Percentiles rank a stretch among this genome's conserved stretches.
These are phyloP conservation scores for Cytospora leucostoma DNA, from an alignment of 2,329 filamentous ascomycete species.

Conservation along the genomic window DNA sequence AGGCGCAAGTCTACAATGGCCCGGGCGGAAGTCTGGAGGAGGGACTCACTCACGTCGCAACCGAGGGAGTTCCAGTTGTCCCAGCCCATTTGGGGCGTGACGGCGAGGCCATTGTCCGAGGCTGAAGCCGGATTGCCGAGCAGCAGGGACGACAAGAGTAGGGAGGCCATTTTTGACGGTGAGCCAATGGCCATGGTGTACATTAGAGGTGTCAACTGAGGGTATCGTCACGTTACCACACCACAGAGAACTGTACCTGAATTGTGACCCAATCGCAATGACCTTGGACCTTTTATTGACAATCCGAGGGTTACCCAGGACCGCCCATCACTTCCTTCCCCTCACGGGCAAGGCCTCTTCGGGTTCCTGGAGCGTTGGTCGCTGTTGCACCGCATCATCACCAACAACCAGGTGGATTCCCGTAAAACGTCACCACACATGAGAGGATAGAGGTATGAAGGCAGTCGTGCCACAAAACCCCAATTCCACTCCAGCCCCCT, in stretches of 20 bases:
- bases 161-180: constrained; percentile 7
- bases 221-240: neutral
- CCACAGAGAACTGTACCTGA: neutral
- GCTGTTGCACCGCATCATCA: neutral
- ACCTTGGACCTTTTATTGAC: neutral
- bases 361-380: neutral
- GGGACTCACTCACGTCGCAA: constrained; percentile 29
- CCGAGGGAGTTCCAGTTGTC: constrained; percentile 33
- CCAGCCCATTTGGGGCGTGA: constrained; percentile 29
- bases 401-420: neutral
- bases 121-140: constrained; percentile 5
- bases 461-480: too few species aligned
- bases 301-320: neutral
- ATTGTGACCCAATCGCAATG: neutral
- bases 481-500: too few species aligned
- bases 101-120: constrained; percentile 24
- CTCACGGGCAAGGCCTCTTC: neutral
- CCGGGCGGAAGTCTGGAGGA: constrained; percentile 29
- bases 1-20: constrained; percentile 34
- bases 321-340: neutral
- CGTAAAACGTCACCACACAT: too few species aligned
- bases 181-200: neutral
- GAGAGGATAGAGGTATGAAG: too few species aligned
- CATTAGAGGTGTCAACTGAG: neutral
- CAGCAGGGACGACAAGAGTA: constrained; percentile 13